These are phyloP conservation scores for Epichloe amarillans DNA, from an alignment of 2,329 filamentous ascomycete species.

Conservation along the genomic window DNA sequence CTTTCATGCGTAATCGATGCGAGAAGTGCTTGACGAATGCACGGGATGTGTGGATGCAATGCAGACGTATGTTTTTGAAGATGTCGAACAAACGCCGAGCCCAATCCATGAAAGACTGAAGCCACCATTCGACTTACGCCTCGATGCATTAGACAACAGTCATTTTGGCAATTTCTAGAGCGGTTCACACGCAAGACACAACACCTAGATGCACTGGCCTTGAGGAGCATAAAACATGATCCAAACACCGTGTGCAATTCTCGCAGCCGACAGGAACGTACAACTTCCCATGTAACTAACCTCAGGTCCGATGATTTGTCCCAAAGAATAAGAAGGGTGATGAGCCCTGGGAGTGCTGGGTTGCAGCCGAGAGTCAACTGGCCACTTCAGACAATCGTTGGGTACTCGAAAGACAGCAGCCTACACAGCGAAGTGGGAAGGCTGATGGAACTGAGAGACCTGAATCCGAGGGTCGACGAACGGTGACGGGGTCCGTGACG, in stretches of 20 bases:
- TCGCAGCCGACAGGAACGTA: not conserved
- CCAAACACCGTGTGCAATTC: too few species aligned
- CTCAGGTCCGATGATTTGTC: not conserved
- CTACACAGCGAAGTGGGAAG: constrained; percentile 15
- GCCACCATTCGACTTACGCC: not conserved
- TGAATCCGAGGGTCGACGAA: constrained; percentile 15
- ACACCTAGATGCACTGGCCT: not conserved
- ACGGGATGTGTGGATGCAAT: not conserved
- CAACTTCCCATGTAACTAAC: not conserved
- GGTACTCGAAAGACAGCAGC: constrained; percentile 11
- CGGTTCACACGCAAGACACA: not conserved
- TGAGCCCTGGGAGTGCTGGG: constrained; percentile 7
- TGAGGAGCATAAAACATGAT: not conserved
- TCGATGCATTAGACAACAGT: too few species aligned
- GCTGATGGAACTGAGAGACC: constrained; percentile 15
- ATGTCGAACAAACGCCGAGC: too few species aligned
- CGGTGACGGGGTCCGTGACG: constrained; percentile 17
- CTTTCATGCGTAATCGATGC: not conserved
- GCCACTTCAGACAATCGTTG: constrained; percentile 4
- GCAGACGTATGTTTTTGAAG: not conserved
- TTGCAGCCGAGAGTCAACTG: constrained; percentile 8
- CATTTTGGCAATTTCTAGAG: not conserved
- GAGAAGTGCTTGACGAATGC: not conserved
- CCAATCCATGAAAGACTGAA: not conserved
- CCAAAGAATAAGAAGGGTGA: not conserved